Base-by-base conservation (phyloP, 1,284 basidiomycete species). In the Anthracocystis setariae region DNA sequence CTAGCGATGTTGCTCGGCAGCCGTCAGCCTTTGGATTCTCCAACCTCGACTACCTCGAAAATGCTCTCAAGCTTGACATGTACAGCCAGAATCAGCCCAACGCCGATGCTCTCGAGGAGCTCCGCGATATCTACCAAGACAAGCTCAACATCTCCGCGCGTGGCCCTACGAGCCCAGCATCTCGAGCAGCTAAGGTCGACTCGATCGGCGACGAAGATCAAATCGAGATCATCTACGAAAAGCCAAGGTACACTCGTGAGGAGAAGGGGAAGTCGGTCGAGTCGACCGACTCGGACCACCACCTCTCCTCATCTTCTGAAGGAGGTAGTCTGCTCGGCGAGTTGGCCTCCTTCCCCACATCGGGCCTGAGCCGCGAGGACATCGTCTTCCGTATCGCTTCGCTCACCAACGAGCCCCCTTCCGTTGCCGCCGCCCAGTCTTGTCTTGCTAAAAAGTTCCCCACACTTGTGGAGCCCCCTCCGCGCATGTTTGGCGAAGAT, bases 401-500 rank as follows among this genome's bases (percentile, higher is more conserved):
- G 33, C 40, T 56, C 35, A 48, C 46, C 48, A 33, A 57, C 18
- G 42, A 43, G 38, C 57, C 57, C 13, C 61, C 58, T 5, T 60
- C 58, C 10, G 49, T 25, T 8, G n/a, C 46, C 13, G 55, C 55
- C 18, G 54, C 55, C 20, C 66, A 69, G 58, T 9, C 44, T 4
- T 33, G 24, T 8, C 70, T 70, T 39, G 61, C 62, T 20, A 53
- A 51, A 33, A 13, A 37, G 10, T 73, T 75, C 59, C 65, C 70
- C 44, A 54, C 62, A 17, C 67, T 73, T 9, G 47, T 44, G 29
- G 70, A 73, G 39, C 61, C 70, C 38, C 71, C 66, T 13, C 61
- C 69, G 8, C 59, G 59, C 56, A 74, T 74, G 72, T 71, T 70
- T 40, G 72, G 66, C 38, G 72, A 74, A 32, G 54, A 74, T 10